Base-by-base conservation (phyloP, 129 eudicot genomes). In the Artemisia tridentata region DNA sequence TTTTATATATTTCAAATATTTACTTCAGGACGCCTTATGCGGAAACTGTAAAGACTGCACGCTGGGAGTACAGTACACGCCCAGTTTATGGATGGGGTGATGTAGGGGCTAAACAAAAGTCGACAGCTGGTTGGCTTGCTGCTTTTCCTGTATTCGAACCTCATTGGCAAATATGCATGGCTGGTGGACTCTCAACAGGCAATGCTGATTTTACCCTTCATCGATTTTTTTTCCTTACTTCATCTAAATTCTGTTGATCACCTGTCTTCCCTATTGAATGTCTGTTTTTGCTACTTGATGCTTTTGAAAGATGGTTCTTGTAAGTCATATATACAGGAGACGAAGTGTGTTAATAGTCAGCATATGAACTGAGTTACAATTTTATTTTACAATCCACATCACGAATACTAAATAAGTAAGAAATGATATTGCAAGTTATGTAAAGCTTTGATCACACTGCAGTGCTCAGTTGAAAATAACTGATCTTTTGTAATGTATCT, bases 81-180 rank as follows among this genome's bases (percentile, higher is more conserved):
- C 98, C 98, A 16, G 70, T 87, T 69, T 93, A 87, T 79, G 98
- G 97, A 18, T 93, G 98, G 98, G 98, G 98, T 17, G 78, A 89
- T 83, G 92, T 85, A 45, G 79, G 84, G 10, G 85, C 98, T 27
- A 93, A 86, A 73, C 98, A 93, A 59, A 89, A 93, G 78, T 73
- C 97, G 1, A 93, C 98, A 15, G 98, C 97, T 27, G 98, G 98
- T 43, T 93, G 98, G 98, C 98, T 89, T 85, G 98, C 98, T 79
- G 98, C 96, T 55, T 89, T 93, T 80, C 98, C 98, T 29, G 90
- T 93, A 23, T 93, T 93, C 70, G 98, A 93, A 81, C 98, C 97
- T 76, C 98, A 93, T 79, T 93, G 98, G 98, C 98, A 93, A 75
- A 72, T 93, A 73, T 93, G 98, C 89, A 89, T 93, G 98, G 97